Conservation (phyloP, 2,329 filamentous ascomycete genomes). For the Fusarium concolor region DNA sequence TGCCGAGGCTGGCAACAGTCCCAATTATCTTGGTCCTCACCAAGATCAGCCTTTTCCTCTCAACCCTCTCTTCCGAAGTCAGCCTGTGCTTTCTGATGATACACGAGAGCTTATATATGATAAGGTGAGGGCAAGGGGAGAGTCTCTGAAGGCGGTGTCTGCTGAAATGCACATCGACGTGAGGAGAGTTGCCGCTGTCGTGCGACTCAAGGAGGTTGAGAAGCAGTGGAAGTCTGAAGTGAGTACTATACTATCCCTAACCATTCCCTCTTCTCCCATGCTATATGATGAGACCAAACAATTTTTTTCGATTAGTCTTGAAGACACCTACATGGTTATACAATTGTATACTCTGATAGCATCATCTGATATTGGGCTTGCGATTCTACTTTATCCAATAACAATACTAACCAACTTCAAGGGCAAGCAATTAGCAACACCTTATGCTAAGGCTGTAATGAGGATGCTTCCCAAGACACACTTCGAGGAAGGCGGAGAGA, state of each 20-base stretch:
- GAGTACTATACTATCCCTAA: conserved; percentile 54
- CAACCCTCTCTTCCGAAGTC: conserved; percentile 77
- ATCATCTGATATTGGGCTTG: conserved; percentile 20
- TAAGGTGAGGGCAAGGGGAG: conserved; percentile 72
- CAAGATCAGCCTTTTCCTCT: conserved; percentile 74
- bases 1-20: conserved; percentile 42
- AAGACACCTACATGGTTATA: conserved; percentile 95
- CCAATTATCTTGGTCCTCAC: conserved; percentile 54
- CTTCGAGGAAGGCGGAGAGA: conserved; percentile 63
- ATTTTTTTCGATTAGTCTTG: conserved; percentile 99
- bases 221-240: conserved; percentile 81
- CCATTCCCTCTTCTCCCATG: background rate
- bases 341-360: conserved; percentile 47
- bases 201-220: conserved; percentile 87
- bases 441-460: conserved; percentile 81
- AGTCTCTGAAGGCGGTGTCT: conserved; percentile 80
- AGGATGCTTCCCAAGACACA: conserved; percentile 82
- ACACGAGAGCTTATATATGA: conserved; percentile 80
- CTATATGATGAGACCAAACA: conserved; percentile 71
- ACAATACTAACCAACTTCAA: conserved; percentile 54
- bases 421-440: conserved; percentile 80
- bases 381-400: background rate
- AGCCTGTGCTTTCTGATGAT: conserved; percentile 78
- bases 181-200: conserved; percentile 84
- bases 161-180: conserved; percentile 83